Evolutionary conservation across 306 rosid species (phyloP), one percentile per base, ranked within the genome.

Genomic region (Sesbania bispinosa): DNA sequence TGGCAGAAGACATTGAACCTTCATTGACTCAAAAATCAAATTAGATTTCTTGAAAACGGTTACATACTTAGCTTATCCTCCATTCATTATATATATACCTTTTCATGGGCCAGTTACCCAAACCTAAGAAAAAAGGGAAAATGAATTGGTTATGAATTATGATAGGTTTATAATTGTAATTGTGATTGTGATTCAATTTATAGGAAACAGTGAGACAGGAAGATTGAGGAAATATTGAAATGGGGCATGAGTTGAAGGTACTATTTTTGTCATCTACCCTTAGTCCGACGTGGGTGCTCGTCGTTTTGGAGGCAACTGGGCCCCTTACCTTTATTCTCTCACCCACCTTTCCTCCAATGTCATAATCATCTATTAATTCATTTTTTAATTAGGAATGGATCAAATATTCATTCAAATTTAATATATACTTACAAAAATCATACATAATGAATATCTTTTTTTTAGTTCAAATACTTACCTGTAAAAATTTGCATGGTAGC

Each of bases 221-320:
- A 92, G 89, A 89, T 88, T 71, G 62, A 46, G 57, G 57, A 74
- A 64, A 92, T 92, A 96, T 88, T 75, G 67, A 61, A 36, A 79
- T 84, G 90, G 90, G 95, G 63, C 77, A 81, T 58, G 35, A 13
- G 14, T 76, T 84, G 90, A 85, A 85, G 79, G 80, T 87, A 93
- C 87, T 90, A 78, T 77, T 78, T 88, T 88, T 88, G 96, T 85
- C 96, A 71, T 58, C 62, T 84, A 72, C 74, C 81, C 57, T 62
- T 60, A 76, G 51, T 87, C 91, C 84, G 69, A 88, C 88, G 86
- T 86, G 85, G 80, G 41, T 90, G 92, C 85, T 85, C 87, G 79
- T 88, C 86, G 86, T 79, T 83, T 86, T 82, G 89, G 89, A 75
- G 73, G 78, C 96, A 80, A 46, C 79, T 83, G 78, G 96, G 91